Evolutionary conservation across 164 flowering plant genomes (phyloP).

Genomic region (Tinospora cordifolia): DNA sequence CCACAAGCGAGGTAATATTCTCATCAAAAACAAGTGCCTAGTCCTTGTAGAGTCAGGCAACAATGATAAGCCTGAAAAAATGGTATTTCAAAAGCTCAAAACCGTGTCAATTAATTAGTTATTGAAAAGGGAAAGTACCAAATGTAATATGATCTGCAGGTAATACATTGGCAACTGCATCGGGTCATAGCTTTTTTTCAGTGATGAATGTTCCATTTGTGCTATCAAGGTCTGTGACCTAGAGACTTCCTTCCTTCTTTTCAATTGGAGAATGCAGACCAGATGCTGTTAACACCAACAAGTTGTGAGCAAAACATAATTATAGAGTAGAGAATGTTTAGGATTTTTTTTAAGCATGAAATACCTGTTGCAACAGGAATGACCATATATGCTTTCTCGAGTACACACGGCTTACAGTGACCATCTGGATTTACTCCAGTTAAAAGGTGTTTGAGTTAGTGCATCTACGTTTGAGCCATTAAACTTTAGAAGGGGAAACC

Average conservation of each 20-base stretch:
- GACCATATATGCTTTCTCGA: slow-evolving; percentile 76
- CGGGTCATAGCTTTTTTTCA: slow-evolving; percentile 53
- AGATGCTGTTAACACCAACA: slow-evolving; percentile 42
- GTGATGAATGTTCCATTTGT: slow-evolving; percentile 80
- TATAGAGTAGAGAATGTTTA: background rate
- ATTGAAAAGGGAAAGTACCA: slow-evolving; percentile 31
- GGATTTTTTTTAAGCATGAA: background rate
- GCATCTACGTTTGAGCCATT: background rate
- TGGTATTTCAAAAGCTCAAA: too few relatives aligned
- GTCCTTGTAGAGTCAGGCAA: too few relatives aligned
- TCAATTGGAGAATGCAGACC: slow-evolving; percentile 67
- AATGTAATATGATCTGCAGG: slow-evolving; percentile 64
- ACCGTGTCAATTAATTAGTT: too few relatives aligned
- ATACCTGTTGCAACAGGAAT: slow-evolving; percentile 93
- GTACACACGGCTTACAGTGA: slow-evolving; percentile 74
- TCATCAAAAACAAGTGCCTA: too few relatives aligned
- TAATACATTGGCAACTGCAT: slow-evolving; percentile 34
- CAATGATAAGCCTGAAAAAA: too few relatives aligned
- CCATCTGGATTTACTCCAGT: slow-evolving; percentile 33
- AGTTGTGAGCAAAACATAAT: background rate
- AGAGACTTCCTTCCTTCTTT: slow-evolving; percentile 50
- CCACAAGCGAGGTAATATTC: too few relatives aligned
- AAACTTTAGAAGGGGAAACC: background rate
- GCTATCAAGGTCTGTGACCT: slow-evolving; percentile 75
- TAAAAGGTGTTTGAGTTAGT: slow-evolving; percentile 9